Conservation (phyloP, 1,284 basidiomycete genomes). For the Ustilago curta region DNA sequence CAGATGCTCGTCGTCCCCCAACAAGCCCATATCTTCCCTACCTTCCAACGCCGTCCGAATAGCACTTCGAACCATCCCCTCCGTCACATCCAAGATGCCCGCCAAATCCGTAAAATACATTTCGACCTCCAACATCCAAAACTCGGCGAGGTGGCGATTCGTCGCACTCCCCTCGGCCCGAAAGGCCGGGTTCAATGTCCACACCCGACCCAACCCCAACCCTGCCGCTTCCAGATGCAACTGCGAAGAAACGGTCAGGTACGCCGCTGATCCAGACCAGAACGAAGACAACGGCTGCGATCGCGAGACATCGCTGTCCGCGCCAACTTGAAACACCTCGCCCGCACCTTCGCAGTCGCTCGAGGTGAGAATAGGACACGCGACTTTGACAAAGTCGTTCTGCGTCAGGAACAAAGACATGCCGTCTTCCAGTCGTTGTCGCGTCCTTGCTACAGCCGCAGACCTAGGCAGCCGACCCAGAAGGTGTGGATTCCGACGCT, state of each 20-base stretch:
- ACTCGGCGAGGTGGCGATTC: constrained; percentile 92
- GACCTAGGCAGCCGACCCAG: constrained; percentile 40
- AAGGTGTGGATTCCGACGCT: constrained; percentile 57
- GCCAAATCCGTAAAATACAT: constrained; percentile 51
- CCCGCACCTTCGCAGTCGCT: constrained; percentile 98
- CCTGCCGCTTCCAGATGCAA: constrained; percentile 91
- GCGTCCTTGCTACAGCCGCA: constrained; percentile 45
- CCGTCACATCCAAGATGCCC: constrained; percentile 45
- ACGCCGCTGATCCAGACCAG: constrained; percentile 74
- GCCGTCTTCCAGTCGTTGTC: constrained; percentile 43
- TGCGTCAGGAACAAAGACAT: constrained; percentile 26
- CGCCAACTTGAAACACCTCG: constrained; percentile 83
- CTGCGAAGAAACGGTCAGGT: constrained; percentile 93
- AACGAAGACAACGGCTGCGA: constrained; percentile 29
- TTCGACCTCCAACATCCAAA: constrained; percentile 97
- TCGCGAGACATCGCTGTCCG: constrained; percentile 68
- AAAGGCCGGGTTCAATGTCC: constrained; percentile 91
- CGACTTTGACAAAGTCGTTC: constrained; percentile 81
- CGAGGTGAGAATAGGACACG: constrained; percentile 88
- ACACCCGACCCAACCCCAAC: constrained; percentile 80
- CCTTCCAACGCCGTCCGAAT: constrained; percentile 26
- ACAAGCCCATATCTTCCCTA: constrained; percentile 43
- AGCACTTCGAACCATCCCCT: constrained; percentile 46
- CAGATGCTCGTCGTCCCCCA: constrained; percentile 15
- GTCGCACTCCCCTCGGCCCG: constrained; percentile 91